Base-by-base conservation (phyloP, 1,284 basidiomycete species). In the Exobasidium cylindrosporum region DNA sequence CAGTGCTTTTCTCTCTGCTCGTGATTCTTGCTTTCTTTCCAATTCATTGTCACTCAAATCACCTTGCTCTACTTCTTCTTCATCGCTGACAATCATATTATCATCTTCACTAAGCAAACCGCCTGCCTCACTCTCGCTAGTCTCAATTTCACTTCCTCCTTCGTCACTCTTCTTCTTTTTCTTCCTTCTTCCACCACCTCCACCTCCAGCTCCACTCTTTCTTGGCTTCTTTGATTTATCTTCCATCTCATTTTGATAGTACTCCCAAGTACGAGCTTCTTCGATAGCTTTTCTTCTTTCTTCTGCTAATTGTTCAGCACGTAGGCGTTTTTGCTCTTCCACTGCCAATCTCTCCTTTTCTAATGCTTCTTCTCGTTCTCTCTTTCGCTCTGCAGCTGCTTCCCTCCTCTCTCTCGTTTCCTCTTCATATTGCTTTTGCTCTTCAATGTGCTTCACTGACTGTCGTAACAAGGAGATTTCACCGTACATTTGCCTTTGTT, bases 401-500 rank as follows among this genome's bases (percentile, higher is more conserved):
- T 70, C 62, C n/a, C 67, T 65, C 58, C 70, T 63, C 58, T 65
- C 63, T 26, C 28, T 45, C 32, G 67, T 63, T 53, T 67, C 71
- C n/a, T 60, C 62, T 52, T 74, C 74, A 65, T 73, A 66, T 46
- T 58, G 63, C 24, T 65, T 64, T 55, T 75, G 68, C 29, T 78
- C 72, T 10, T 66, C 59, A 1, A 79, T 57, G 13, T 64, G 68
- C 54, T 58, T 53, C 4, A 62, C 45, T 3, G 70, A 68, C 24
- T 69, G 66, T 32, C 70, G 66, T 14, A 77, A 61, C 28, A 76
- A 63, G 21, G 71, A 73, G 24, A 63, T 68, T 32, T 70, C 72
- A 43, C 71, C 76, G 59, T 76, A 79, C 67, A 74, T 69, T 60
- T 66, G 66, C 26, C 77, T 70, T 68, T 79, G 77, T 60, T 78